Percentiles rank a stretch among this genome's conserved stretches.
Conservation (phyloP, 768 basidiomycete species). For the Rhodotorula kratochvilovae region DNA sequence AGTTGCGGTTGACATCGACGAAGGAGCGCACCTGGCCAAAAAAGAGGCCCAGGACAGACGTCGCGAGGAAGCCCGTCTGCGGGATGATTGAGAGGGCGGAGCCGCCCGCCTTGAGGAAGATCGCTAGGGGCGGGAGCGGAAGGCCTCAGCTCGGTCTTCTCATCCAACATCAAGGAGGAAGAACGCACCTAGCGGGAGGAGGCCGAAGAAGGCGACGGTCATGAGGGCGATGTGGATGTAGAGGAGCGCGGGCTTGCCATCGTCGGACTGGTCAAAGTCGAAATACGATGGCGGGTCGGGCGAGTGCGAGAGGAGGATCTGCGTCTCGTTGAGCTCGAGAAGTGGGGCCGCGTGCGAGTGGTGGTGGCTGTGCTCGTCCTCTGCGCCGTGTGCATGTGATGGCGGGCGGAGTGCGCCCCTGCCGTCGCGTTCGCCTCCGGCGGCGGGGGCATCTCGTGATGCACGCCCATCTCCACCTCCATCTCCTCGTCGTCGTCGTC, state of each 20-base stretch:
- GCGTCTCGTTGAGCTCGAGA: slow-evolving; percentile 64
- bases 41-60: slow-evolving; percentile 62
- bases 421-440: too few relatives aligned
- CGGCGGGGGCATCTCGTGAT: too few relatives aligned
- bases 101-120: slow-evolving; percentile 71
- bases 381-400: neutral
- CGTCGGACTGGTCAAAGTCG: slow-evolving; percentile 58
- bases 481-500: slow-evolving; percentile 13
- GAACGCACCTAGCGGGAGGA: slow-evolving; percentile 69
- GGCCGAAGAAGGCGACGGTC: slow-evolving; percentile 73
- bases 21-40: slow-evolving; percentile 50
- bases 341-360: slow-evolving; percentile 35
- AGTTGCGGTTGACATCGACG: neutral
- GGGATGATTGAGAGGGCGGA: slow-evolving; percentile 61
- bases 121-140: slow-evolving; percentile 54
- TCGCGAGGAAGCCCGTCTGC: slow-evolving; percentile 61
- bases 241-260: slow-evolving; percentile 15
- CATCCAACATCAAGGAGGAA: neutral
- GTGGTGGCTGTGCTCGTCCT: slow-evolving; percentile 1
- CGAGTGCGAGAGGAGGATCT: slow-evolving; percentile 60
- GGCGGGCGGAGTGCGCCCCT: too few relatives aligned
- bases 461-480: neutral
- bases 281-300: slow-evolving; percentile 78
- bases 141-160: neutral
- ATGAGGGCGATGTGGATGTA: slow-evolving; percentile 67